phyloP scores from a whole-genome alignment of 208 protist genomes.

The Trypanosoma congolense region DNA sequence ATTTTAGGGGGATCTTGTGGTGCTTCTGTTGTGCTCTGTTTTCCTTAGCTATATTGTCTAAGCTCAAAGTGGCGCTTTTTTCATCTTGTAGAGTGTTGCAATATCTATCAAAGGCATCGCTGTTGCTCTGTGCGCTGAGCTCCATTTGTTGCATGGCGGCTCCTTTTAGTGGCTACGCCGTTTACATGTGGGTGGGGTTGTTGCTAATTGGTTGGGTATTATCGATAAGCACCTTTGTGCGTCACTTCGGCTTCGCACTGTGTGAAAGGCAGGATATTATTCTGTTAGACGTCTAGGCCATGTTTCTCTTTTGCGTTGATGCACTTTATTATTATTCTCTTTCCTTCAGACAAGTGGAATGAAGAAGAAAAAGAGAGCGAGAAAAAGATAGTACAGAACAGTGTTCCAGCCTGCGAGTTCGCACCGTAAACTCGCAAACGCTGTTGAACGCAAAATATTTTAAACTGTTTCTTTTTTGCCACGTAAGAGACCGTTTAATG shows the following conservation, averaged over 20 bases:
- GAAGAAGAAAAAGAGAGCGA: too few relatives aligned
- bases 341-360: too few relatives aligned
- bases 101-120: conserved; percentile 5
- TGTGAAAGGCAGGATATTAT: conserved; percentile 5
- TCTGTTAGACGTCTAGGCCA: conserved; percentile 10
- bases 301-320: too few relatives aligned
- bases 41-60: conserved; percentile 1
- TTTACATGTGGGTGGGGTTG: conserved; percentile 4
- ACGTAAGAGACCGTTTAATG: too few relatives aligned
- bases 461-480: too few relatives aligned
- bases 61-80: neutral
- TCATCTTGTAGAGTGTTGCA: conserved; percentile 5
- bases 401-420: too few relatives aligned
- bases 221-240: conserved; percentile 1
- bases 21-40: neutral
- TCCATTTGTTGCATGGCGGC: conserved; percentile 9
- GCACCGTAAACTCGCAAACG: too few relatives aligned
- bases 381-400: too few relatives aligned
- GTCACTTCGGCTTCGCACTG: neutral
- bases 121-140: conserved; percentile 12
- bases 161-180: neutral
- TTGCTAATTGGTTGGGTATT: neutral
- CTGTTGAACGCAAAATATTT: too few relatives aligned
- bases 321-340: too few relatives aligned
- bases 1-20: conserved; percentile 3